Percentiles rank a stretch among this genome's conserved stretches.
phyloP scores from a whole-genome alignment of 2,329 filamentous ascomycete genomes.

The Piedraia hortae region DNA sequence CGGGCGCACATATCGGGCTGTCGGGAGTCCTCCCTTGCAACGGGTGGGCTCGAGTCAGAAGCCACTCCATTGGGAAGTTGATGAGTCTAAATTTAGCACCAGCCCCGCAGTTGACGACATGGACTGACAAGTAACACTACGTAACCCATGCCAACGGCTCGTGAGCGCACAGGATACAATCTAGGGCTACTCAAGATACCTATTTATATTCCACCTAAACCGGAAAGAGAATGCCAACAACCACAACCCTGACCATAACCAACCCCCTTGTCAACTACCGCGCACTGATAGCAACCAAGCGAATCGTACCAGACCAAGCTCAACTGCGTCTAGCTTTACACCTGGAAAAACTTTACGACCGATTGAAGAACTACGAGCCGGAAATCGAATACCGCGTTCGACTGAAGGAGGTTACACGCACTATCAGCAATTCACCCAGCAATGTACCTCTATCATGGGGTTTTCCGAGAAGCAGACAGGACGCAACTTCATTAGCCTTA shows the following conservation, averaged over 20 bases:
- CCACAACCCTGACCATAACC: constrained; percentile 20
- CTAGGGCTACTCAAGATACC: too few species aligned
- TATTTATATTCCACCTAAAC: too few species aligned
- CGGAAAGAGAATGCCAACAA: too few species aligned
- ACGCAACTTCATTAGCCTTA: constrained; percentile 28
- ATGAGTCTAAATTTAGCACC: too few species aligned
- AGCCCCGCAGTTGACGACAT: too few species aligned
- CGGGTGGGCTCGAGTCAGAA: too few species aligned
- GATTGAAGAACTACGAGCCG: constrained; percentile 54
- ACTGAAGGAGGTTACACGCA: constrained; percentile 30
- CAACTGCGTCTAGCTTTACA: constrained; percentile 30
- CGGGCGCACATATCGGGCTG: too few species aligned
- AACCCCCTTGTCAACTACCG: constrained; percentile 57
- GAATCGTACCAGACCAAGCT: constrained; percentile 35
- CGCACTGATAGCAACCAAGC: constrained; percentile 36
- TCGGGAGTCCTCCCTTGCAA: too few species aligned
- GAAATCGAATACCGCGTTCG: constrained; percentile 38
- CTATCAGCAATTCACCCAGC: constrained; percentile 16
- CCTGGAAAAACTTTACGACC: constrained; percentile 46
- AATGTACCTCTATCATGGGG: constrained; percentile 2
- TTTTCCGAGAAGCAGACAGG: constrained; percentile 17
- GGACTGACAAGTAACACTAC: too few species aligned
- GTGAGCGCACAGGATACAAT: too few species aligned
- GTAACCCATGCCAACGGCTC: too few species aligned
- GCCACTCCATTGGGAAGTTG: too few species aligned